Evolutionary conservation across 805 yeast genomes (phyloP), one percentile per base, ranked within the genome.

Genomic region (Debaryomyces hansenii): DNA sequence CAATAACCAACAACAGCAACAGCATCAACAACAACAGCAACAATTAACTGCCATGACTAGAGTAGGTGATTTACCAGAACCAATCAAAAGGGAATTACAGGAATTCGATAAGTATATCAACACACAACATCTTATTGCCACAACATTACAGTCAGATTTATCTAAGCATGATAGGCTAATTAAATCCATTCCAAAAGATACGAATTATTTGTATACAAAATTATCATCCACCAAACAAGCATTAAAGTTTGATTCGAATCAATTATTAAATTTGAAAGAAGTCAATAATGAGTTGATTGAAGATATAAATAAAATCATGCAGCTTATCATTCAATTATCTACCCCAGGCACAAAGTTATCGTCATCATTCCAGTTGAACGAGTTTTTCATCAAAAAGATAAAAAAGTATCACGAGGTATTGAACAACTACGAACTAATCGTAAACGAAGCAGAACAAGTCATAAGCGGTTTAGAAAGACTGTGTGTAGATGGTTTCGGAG

Each of bases 1-100:
- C 37, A 51, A 47, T 11, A 40, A 42, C 33, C 49, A 48, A 41
- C 68, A 67, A 41, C 74, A 73, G 38, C 69, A 68, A 37, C 75
- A 72, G 20, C 65, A 66, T 8, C 82, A 71, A 47, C 60, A 70
- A 43, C 74, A 77, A 4, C 79, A 70, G 41, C 74, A 77, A 4
- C 79, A 70, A 41, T 70, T 87, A 38, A 84, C 86, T 9, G 82
- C 90, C 11, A 80, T 87, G 83, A 84, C 92, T 0, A 77, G 86
- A 41, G 86, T 87, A 8, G 81, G 82, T 7, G 92, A 86, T 49
- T 67, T 87, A 34, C 91, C 94, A 2, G 84, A 80, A n/a, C 77
- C 69, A n/a, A 66, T 83, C 45, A 87, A 85, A 56, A 77, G 70
- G 49, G 89, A 87, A 58, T 69, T 87, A 32, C 87, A 84, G 61